Base-by-base conservation (phyloP, 805 yeast species). In the Naumovozyma castellii region DNA sequence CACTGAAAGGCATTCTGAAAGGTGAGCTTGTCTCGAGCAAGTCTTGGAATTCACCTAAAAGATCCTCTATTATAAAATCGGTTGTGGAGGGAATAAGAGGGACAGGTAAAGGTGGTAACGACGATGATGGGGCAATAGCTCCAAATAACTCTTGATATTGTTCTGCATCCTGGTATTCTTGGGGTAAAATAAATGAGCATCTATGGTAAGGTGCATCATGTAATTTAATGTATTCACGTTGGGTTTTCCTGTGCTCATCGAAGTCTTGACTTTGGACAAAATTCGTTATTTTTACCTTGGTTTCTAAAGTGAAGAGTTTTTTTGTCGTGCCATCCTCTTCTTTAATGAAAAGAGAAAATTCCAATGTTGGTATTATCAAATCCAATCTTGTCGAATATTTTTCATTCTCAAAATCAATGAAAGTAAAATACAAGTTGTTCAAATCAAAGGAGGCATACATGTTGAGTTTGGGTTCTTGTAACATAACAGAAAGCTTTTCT, bases 181-280 rank as follows among this genome's bases (percentile, higher is more conserved):
- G 69, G 3, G 73, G 71, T 6, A 90, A 56, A 20, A 90, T 58
- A 55, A 86, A 88, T 0, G 92, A 80, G 16, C 78, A 66, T 40
- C 98, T 63, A 48, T 85, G 92, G 45, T 76, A 86, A 0, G 95
- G 86, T 0, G 84, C 82, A 66, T 92, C 98, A 50, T 85, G 83
- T 5, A 65, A 47, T 15, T 73, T 62, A 1, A 88, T 61, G 57
- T 84, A 94, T 2, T 67, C 65, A 38, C 78, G 78, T 55, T 88
- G 96, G 15, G 62, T 51, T 8, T 54, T 51, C 38, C 75, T 60
- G 10, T 69, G 68, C 0, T 55, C 29, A 10, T 32, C 56, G 45
- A 70, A 71, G 43, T 75, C 65, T 10, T 64, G 59, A 40, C 73
- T 74, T 42, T 75, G 78, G 17, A 70, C 63, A 46, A 86, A 80